Evolutionary conservation across 202 grass and related monocot species (phyloP), one percentile per base, ranked within the genome.

Genomic region (Panicum virgatum): DNA sequence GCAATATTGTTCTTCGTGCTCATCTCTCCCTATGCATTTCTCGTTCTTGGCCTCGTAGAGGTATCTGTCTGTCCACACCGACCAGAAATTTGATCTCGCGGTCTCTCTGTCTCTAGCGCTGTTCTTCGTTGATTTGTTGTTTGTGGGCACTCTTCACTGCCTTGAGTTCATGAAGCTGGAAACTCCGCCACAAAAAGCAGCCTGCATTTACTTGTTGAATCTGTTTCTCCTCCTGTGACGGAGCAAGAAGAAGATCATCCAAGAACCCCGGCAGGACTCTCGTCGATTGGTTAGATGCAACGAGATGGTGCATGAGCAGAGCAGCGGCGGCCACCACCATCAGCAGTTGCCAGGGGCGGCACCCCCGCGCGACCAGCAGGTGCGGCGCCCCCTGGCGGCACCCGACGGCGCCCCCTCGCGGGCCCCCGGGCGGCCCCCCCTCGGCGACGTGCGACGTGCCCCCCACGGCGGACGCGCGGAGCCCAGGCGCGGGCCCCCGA

Each of bases 231-330:
- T 46, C 64, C 16, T 8, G 29, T 67, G 67, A 59, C 36, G 48
- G 0, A 12, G 4, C 0, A 34, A 9, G 19, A 19, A 58, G 15
- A 46, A 29, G 68, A 26, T n/a, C 60, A 23, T 36, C 58, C 70
- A 66, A 70, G 27, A 32, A 40, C 25, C 72, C 36, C 52, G 16
- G 20, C 30, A 6, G 8, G 58, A 10, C 48, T 48, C 18, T 29
- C 61, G 25, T 26, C 54, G 63, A 30, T 36, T 72, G 76, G 44
- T 47, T 69, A 22, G 34, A 53, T 46, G 69, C 53, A 44, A 44
- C 63, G 76, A 90, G 23, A 94, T 95, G 96, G 90, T 95, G 72
- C 85, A 89, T 39, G 88, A 93, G 34, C 89, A 87, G 38, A 73
- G n/a, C 70, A 22, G 50, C 72, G 57, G 42, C 69, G 13, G 51